Evolutionary conservation across 305 asterid species (phyloP).

Genomic region (Solanum hybrid): DNA sequence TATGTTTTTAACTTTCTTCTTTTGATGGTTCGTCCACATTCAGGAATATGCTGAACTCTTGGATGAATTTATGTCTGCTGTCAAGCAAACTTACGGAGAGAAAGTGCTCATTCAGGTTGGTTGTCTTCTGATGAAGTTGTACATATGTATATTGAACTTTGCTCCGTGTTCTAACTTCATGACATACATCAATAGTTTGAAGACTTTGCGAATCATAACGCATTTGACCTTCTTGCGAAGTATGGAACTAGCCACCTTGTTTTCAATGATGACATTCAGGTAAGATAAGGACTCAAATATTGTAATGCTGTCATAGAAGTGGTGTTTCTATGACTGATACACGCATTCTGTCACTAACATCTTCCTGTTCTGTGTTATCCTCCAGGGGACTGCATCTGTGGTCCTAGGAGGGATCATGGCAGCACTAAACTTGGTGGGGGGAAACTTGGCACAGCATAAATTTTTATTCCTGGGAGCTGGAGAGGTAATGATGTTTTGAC

Average conservation of each 20-base stretch:
- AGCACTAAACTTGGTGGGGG: conserved; percentile 69
- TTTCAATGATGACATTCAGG: conserved; percentile 97
- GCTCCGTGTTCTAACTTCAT: conserved; percentile 7
- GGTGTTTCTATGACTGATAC: neutral
- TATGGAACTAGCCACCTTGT: conserved; percentile 84
- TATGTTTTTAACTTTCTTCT: neutral
- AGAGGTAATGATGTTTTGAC: conserved; percentile 42
- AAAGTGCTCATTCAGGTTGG: conserved; percentile 90
- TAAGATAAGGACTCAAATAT: conserved; percentile 10
- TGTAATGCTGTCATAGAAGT: neutral
- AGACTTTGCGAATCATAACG: conserved; percentile 97
- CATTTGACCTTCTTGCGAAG: conserved; percentile 86
- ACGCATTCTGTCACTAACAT: neutral
- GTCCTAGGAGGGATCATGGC: conserved; percentile 88
- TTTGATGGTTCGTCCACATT: neutral
- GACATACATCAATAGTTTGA: conserved; percentile 56
- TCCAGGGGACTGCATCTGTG: conserved; percentile 96
- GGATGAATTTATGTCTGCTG: conserved; percentile 88
- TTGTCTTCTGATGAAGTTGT: neutral
- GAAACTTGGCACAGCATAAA: conserved; percentile 70
- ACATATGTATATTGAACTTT: conserved; percentile 3
- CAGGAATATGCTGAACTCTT: conserved; percentile 93
- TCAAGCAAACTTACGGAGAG: conserved; percentile 86
- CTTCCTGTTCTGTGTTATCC: neutral
- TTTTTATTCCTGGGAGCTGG: conserved; percentile 98